Evolutionary conservation across 345 rosid species (phyloP).

Genomic region (Salix caprea): DNA sequence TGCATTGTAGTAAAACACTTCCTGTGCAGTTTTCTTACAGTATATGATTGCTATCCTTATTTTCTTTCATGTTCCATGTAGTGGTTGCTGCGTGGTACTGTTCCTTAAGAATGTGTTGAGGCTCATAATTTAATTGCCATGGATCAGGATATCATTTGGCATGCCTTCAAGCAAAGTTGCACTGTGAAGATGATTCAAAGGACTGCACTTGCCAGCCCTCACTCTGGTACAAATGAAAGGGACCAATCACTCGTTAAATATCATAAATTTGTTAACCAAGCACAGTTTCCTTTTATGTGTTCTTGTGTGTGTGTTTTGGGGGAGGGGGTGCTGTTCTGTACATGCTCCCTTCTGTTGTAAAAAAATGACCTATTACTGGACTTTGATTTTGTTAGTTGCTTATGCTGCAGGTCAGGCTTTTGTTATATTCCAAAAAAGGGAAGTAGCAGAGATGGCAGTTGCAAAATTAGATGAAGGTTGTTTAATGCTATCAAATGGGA

Average conservation of each 20-base stretch:
- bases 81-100: neutral
- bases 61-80: neutral
- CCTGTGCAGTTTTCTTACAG: neutral
- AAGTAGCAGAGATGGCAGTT: conserved; percentile 51
- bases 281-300: neutral
- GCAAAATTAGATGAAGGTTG: conserved; percentile 53
- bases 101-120: neutral
- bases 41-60: neutral
- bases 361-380: neutral
- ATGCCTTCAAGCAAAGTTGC: conserved; percentile 56
- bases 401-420: conserved; percentile 64
- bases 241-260: neutral
- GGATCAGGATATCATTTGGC: conserved; percentile 59
- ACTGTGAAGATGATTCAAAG: conserved; percentile 59
- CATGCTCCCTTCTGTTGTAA: neutral
- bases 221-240: conserved; percentile 43
- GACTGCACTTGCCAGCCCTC: conserved; percentile 43
- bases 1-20: neutral
- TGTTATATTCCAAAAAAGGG: conserved; percentile 59
- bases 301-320: neutral
- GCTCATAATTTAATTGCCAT: conserved; percentile 1
- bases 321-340: neutral
- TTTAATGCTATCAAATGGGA: conserved; percentile 68
- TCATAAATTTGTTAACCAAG: neutral
- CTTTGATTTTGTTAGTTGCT: conserved; percentile 9